Conservation (phyloP, 768 basidiomycete genomes). For the Suillus decipiens region DNA sequence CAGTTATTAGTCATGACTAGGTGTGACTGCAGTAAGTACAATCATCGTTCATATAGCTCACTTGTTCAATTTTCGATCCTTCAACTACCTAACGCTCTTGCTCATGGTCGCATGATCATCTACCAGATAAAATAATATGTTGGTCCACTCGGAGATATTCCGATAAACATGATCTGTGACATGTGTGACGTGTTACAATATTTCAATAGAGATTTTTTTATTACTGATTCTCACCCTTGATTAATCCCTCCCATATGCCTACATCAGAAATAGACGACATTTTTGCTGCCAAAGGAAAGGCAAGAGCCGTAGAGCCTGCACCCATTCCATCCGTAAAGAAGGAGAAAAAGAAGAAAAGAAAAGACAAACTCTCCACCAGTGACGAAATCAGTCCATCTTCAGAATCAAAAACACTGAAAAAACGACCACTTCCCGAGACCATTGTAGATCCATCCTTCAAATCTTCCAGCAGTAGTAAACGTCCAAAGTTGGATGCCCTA, state of each 20-base stretch:
- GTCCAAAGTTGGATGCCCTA: conserved; percentile 34
- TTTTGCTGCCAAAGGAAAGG: conserved; percentile 59
- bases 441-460: conserved; percentile 62
- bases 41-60: conserved; percentile 13
- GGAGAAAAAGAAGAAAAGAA: conserved; percentile 49
- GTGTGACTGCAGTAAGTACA: neutral
- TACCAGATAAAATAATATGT: neutral
- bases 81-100: neutral
- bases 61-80: neutral
- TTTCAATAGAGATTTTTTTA: conserved; percentile 12
- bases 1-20: neutral
- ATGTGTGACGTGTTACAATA: neutral
- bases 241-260: conserved; percentile 32
- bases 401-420: conserved; percentile 24
- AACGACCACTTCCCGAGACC: conserved; percentile 52
- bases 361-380: conserved; percentile 9
- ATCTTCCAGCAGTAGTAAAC: conserved; percentile 35
- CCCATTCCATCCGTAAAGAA: conserved; percentile 38
- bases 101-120: neutral
- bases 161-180: neutral
- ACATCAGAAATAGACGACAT: conserved; percentile 87
- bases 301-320: conserved; percentile 25
- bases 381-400: conserved; percentile 10
- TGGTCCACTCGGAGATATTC: neutral
- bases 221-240: conserved; percentile 13